Conservation (phyloP, 2,329 filamentous ascomycete species). For the Xylaria arbuscula region DNA sequence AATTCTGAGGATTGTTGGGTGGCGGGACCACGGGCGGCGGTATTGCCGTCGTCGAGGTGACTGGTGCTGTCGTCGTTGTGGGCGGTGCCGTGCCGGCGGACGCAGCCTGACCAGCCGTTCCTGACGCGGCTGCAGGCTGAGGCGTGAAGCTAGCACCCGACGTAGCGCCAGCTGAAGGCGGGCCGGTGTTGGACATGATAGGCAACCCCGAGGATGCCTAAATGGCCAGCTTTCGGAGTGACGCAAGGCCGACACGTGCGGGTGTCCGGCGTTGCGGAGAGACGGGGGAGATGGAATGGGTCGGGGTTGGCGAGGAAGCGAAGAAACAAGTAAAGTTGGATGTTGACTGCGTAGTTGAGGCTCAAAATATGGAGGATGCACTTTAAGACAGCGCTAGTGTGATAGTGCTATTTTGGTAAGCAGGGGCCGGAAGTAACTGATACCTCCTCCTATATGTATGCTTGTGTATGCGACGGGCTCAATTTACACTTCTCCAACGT, state of each 20-base stretch:
- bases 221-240: background rate
- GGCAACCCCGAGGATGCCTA: background rate
- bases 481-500: no score
- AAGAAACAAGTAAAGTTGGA: background rate
- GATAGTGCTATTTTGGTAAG: background rate
- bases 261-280: background rate
- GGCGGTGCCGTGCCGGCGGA: slow-evolving; percentile 33
- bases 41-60: slow-evolving; percentile 38
- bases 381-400: slow-evolving; percentile 9
- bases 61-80: slow-evolving; percentile 18
- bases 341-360: slow-evolving; percentile 31
- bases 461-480: no score
- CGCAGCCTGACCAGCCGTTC: slow-evolving; percentile 39
- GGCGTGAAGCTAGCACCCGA: slow-evolving; percentile 43
- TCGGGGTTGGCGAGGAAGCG: background rate
- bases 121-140: slow-evolving; percentile 37
- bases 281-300: background rate
- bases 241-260: background rate
- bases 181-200: slow-evolving; percentile 43
- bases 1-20: slow-evolving; percentile 77
- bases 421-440: background rate
- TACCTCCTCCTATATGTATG: no score
- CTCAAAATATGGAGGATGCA: slow-evolving; percentile 38
- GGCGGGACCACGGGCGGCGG: slow-evolving; percentile 50
- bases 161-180: slow-evolving; percentile 42